These are phyloP conservation scores for Colletotrichum limetticola DNA, from an alignment of 2,329 filamentous ascomycete genomes.

Conservation along the genomic window DNA sequence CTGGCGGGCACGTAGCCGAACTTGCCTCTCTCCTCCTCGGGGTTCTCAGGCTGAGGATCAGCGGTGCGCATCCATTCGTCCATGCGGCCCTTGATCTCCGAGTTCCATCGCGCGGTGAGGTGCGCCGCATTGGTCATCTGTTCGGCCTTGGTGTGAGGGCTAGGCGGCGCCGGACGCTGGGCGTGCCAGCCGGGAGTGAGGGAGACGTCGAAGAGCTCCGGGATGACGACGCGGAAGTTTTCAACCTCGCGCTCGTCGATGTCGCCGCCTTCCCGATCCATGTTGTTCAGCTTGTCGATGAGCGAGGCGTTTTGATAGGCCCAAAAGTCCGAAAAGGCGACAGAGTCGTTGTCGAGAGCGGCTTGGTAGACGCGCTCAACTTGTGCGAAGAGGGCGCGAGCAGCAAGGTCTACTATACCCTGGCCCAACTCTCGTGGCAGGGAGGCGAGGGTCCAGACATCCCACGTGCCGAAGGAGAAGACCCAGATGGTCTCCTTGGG, in stretches of 20 bases:
- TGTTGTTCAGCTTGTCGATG: constrained; percentile 33
- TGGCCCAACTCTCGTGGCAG: constrained; percentile 54
- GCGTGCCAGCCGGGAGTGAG: constrained; percentile 63
- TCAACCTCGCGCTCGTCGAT: constrained; percentile 43
- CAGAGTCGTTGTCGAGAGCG: constrained; percentile 52
- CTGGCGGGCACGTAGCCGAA: constrained; percentile 8
- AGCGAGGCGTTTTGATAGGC: constrained; percentile 40
- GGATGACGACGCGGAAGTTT: constrained; percentile 62
- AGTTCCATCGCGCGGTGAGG: constrained; percentile 63
- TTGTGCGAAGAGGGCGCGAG: constrained; percentile 54
- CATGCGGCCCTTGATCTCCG: constrained; percentile 51
- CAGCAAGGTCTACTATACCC: constrained; percentile 48
- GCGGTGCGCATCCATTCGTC: constrained; percentile 54
- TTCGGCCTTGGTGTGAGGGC: constrained; percentile 59
- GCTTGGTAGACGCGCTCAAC: constrained; percentile 59
- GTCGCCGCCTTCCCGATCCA: background rate
- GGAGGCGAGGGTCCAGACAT: constrained; percentile 62
- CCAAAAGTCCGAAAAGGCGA: constrained; percentile 59
- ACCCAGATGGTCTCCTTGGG: constrained; percentile 63
- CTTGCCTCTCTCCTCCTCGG: constrained; percentile 8
- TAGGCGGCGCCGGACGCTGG: constrained; percentile 53
- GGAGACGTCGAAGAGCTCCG: constrained; percentile 63
- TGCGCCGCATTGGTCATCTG: constrained; percentile 65
- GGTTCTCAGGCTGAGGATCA: constrained; percentile 30
- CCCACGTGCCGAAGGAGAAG: constrained; percentile 65